phyloP scores from a whole-genome alignment of 257 asterid species.

The Solanum pimpinellifolium region DNA sequence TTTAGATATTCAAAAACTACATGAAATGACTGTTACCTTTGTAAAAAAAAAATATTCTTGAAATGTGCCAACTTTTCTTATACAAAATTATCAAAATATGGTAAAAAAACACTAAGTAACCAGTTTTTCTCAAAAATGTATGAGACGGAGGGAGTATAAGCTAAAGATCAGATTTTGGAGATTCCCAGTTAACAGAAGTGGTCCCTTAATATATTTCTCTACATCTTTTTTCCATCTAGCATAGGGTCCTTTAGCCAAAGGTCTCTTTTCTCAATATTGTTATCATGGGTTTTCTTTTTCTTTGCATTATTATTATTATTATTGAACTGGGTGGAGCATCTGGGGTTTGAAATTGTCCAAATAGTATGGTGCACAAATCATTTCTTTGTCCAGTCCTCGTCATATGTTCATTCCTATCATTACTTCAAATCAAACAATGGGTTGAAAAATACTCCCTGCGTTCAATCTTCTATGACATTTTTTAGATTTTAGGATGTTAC shows the following conservation, averaged over 20 bases:
- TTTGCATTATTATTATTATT: neutral
- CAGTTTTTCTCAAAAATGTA: neutral
- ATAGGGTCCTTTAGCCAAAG: neutral
- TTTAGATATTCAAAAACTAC: neutral
- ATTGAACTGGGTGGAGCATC: neutral
- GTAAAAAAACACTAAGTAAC: neutral
- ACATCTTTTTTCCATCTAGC: neutral
- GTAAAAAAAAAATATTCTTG: neutral
- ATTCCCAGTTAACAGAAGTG: neutral
- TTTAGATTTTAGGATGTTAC: neutral
- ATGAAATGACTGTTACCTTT: neutral
- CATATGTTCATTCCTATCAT: neutral
- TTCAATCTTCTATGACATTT: neutral
- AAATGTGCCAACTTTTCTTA: neutral
- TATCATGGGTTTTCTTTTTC: neutral
- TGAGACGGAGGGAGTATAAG: neutral
- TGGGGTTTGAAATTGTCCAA: neutral
- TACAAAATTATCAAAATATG: neutral
- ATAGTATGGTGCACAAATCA: neutral
- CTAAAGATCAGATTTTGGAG: neutral
- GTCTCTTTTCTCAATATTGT: neutral
- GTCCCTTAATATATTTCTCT: neutral
- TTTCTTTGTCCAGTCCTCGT: neutral
- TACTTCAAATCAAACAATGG: neutral
- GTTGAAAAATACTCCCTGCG: neutral